Percentiles rank a stretch among this genome's conserved stretches.
phyloP scores from a whole-genome alignment of 345 rosid species.

The Raphanus raphanistrum region DNA sequence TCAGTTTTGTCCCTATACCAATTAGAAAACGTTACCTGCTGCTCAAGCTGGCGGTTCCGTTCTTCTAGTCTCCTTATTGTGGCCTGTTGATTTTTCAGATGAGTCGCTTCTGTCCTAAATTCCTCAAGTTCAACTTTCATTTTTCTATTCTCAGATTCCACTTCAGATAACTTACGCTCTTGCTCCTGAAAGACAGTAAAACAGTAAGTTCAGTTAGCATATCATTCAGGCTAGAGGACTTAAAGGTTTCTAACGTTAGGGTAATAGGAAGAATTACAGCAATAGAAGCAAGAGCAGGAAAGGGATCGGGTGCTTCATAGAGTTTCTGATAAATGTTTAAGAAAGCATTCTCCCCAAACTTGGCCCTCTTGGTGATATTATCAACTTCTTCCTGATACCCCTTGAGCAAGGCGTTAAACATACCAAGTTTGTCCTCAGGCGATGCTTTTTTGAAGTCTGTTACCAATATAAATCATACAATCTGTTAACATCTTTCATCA shows the following conservation, averaged over 20 bases:
- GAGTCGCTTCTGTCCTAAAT: constrained; percentile 91
- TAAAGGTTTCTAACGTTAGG: not conserved
- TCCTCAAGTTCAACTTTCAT: constrained; percentile 98
- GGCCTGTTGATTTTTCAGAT: constrained; percentile 95
- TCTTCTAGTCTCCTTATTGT: constrained; percentile 99
- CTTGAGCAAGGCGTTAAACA: constrained; percentile 90
- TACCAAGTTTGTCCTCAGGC: constrained; percentile 70
- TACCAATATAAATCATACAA: constrained; percentile 15
- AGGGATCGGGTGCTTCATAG: constrained; percentile 99
- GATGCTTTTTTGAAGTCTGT: constrained; percentile 99
- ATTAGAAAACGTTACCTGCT: constrained; percentile 55
- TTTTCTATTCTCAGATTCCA: constrained; percentile 92
- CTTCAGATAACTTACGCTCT: constrained; percentile 79
- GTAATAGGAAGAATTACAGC: constrained; percentile 60
- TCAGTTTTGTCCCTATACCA: constrained; percentile 11
- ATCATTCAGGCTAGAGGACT: not conserved
- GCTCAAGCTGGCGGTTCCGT: constrained; percentile 96
- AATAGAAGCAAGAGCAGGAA: constrained; percentile 88
- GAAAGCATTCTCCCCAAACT: constrained; percentile 96
- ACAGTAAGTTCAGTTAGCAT: constrained; percentile 6
- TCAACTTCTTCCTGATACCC: constrained; percentile 99
- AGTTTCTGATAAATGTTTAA: constrained; percentile 95
- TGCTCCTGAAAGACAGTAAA: constrained; percentile 65
- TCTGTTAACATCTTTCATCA: constrained; percentile 15
- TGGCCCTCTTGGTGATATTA: constrained; percentile 98